Conservation (phyloP, 2,329 filamentous ascomycete genomes). For the Aureobasidium sp. region DNA sequence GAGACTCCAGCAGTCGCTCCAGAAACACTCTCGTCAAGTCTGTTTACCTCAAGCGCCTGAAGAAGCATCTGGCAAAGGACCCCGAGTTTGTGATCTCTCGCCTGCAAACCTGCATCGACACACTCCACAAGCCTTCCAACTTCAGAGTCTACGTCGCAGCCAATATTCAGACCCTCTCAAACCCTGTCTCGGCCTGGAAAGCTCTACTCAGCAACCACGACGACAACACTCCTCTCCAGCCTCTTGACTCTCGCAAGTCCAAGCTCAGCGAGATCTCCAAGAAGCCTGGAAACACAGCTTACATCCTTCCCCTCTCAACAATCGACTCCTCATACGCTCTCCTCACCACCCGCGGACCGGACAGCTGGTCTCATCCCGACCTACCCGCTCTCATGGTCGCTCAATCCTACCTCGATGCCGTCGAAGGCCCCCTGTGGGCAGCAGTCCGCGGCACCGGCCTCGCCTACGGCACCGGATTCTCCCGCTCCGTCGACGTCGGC, state of each 20-base stretch:
- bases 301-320: constrained; percentile 81
- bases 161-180: constrained; percentile 62
- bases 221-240: constrained; percentile 48
- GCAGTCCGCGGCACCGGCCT: constrained; percentile 87
- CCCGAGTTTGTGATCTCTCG: constrained; percentile 63
- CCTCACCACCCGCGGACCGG: constrained; percentile 63
- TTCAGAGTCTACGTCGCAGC: constrained; percentile 78
- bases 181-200: constrained; percentile 75
- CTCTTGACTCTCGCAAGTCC: constrained; percentile 60
- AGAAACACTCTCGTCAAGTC: constrained; percentile 78
- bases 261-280: constrained; percentile 69
- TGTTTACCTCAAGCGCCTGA: constrained; percentile 76
- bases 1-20: constrained; percentile 66
- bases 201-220: constrained; percentile 47
- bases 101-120: constrained; percentile 66
- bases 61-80: constrained; percentile 70
- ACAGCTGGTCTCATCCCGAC: constrained; percentile 65
- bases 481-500: constrained; percentile 67
- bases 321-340: constrained; percentile 88
- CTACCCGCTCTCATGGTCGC: constrained; percentile 82
- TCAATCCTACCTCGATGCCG: constrained; percentile 80
- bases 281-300: constrained; percentile 64
- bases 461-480: constrained; percentile 80
- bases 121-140: constrained; percentile 76
- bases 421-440: constrained; percentile 91